These are phyloP conservation scores for Recurvomyces mirabilis DNA, from an alignment of 495 filamentous ascomycete species.

Conservation along the genomic window DNA sequence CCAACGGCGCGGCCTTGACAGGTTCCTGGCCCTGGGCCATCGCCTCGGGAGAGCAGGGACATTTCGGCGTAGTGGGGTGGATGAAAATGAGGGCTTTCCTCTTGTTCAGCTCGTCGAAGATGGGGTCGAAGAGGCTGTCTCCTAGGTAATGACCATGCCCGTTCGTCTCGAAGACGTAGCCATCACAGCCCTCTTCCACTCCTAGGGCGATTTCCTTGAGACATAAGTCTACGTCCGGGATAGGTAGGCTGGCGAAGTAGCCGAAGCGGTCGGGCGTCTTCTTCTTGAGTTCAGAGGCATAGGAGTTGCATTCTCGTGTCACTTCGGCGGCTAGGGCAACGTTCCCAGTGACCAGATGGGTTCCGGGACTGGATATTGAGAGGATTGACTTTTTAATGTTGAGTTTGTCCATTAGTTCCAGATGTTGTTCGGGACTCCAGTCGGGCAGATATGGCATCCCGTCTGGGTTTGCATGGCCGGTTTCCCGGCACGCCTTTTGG, in stretches of 20 bases:
- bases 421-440: conserved; percentile 37
- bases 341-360: conserved; percentile 33
- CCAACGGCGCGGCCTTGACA: conserved; percentile 17
- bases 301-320: conserved; percentile 31
- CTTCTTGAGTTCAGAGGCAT: conserved; percentile 31
- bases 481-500: conserved; percentile 11
- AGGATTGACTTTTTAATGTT: conserved; percentile 42
- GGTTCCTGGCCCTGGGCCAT: conserved; percentile 10
- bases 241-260: conserved; percentile 42
- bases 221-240: conserved; percentile 35
- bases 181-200: conserved; percentile 34
- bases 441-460: conserved; percentile 22
- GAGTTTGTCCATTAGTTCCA: conserved; percentile 36
- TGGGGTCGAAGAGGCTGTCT: conserved; percentile 31
- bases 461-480: conserved; percentile 20
- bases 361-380: conserved; percentile 41
- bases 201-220: conserved; percentile 37
- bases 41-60: conserved; percentile 15
- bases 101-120: conserved; percentile 32
- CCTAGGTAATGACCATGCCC: conserved; percentile 43
- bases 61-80: conserved; percentile 38
- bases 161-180: conserved; percentile 39
- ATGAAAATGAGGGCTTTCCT: conserved; percentile 36
- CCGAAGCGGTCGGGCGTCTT: conserved; percentile 33
- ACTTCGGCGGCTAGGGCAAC: conserved; percentile 26